A percentile compares a stretch with the other conserved stretches of the same genome.
Evolutionary conservation across 1,139 yeast genomes (phyloP).

Genomic region (Pichia sp.): DNA sequence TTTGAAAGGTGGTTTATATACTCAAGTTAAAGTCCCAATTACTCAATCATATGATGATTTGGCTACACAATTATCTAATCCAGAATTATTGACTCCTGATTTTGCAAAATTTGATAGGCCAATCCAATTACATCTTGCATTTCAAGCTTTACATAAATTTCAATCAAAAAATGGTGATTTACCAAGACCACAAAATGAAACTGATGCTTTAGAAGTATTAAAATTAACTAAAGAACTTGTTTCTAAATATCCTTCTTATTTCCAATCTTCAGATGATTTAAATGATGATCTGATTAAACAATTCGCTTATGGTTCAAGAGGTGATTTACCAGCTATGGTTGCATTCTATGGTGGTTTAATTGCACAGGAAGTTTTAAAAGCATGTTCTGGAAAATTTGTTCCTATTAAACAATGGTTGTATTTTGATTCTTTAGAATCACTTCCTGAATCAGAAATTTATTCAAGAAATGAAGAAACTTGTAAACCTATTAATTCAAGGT

Average conservation of each 20-base stretch:
- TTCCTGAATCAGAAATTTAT: constrained; percentile 55
- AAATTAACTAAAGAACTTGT: constrained; percentile 57
- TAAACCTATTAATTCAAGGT: constrained; percentile 72
- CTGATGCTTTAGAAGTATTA: constrained; percentile 67
- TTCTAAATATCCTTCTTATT: constrained; percentile 44
- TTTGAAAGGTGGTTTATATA: constrained; percentile 79
- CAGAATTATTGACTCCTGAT: constrained; percentile 78
- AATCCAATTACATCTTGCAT: constrained; percentile 81
- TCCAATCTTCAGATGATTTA: constrained; percentile 48
- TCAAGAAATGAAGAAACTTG: constrained; percentile 68
- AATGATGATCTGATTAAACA: constrained; percentile 65
- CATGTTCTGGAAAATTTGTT: constrained; percentile 87
- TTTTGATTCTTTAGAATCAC: constrained; percentile 88
- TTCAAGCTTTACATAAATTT: constrained; percentile 82
- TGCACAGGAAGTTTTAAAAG: constrained; percentile 95
- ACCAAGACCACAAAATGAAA: constrained; percentile 73
- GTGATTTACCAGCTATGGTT: constrained; percentile 85
- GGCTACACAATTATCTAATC: constrained; percentile 57
- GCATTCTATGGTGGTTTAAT: constrained; percentile 92
- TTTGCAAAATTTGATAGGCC: constrained; percentile 94
- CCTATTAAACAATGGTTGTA: constrained; percentile 90
- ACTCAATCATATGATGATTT: constrained; percentile 59
- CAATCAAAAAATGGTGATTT: constrained; percentile 55
- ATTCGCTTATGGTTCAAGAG: constrained; percentile 78
- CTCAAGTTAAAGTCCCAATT: constrained; percentile 84